Evolutionary conservation across 805 yeast genomes (phyloP), one percentile per base, ranked within the genome.

Genomic region (Candida namnaoensis): DNA sequence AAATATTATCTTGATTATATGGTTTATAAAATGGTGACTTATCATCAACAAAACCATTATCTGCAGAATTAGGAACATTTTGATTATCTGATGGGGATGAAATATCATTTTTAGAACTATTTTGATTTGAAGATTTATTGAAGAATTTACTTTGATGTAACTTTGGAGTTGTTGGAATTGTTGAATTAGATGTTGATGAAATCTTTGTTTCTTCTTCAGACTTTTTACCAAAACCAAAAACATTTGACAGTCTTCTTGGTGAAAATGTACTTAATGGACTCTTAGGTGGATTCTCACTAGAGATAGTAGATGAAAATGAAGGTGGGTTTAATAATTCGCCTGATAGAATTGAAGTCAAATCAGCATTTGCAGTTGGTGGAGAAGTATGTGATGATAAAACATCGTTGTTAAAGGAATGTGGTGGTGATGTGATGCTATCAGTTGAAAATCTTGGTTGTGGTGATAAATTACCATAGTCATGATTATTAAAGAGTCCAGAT

Each of bases 161-260:
- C 13, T 40, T 35, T 9, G 42, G 23, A 7, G 42, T 3, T 27
- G 33, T 11, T 7, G 32, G 25, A 14, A 10, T 35, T 24, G 33
- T 34, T 14, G 38, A 2, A n/a, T 26, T 36, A n/a, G 13, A 9
- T n/a, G 15, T 24, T 35, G 24, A 8, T 26, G 32, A 4, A 5
- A 13, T 27, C 13, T 9, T 25, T 27, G 23, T 10, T n/a, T 36
- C 44, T 12, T 38, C 38, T 8, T 36, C 25, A 7, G 38, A 44
- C 38, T 50, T 54, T 37, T 43, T 54, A 19, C 59, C 59, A 39
- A 60, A 60, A 2, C 50, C 44, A 37, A 60, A 52, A 4, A 54
- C 60, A 41, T 44, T 53, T 1, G 63, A 58, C 36, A 60, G 48
- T 34, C 60, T 52, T 45, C 58, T 57, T 34, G 62, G 61, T 9